Evolutionary conservation across 306 rosid species (phyloP).

Genomic region (Luffa acutangula): DNA sequence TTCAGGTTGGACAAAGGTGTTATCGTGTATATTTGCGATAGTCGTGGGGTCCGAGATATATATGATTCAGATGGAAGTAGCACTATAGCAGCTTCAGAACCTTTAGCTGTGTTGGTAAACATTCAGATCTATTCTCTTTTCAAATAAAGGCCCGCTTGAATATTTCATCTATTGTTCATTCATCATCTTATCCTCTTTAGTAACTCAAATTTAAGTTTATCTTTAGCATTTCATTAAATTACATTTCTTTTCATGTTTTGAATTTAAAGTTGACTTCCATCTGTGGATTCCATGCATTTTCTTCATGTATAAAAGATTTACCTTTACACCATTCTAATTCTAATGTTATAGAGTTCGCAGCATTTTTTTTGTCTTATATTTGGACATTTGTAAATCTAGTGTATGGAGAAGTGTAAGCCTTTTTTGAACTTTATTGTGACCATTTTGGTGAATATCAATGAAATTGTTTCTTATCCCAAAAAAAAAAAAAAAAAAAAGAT

Average conservation of each 20-base stretch:
- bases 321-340: neutral
- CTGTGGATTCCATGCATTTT: neutral
- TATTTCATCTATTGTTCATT: neutral
- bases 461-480: too few relatives aligned
- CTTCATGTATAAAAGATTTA: neutral
- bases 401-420: neutral
- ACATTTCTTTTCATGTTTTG: neutral
- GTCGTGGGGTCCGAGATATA: constrained; percentile 85
- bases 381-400: neutral
- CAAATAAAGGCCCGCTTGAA: neutral
- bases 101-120: constrained; percentile 78
- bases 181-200: neutral
- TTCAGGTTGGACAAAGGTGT: constrained; percentile 98
- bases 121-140: neutral
- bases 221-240: neutral
- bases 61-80: constrained; percentile 91
- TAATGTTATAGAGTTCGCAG: neutral
- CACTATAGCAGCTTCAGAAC: constrained; percentile 77
- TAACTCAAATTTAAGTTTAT: neutral
- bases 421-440: neutral
- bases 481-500: too few relatives aligned
- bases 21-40: constrained; percentile 81
- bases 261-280: neutral
- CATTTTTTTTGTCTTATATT: neutral
- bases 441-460: too few relatives aligned